Evolutionary conservation across 768 basidiomycete species (phyloP).

Genomic region (Chlorophyllum brunneum): DNA sequence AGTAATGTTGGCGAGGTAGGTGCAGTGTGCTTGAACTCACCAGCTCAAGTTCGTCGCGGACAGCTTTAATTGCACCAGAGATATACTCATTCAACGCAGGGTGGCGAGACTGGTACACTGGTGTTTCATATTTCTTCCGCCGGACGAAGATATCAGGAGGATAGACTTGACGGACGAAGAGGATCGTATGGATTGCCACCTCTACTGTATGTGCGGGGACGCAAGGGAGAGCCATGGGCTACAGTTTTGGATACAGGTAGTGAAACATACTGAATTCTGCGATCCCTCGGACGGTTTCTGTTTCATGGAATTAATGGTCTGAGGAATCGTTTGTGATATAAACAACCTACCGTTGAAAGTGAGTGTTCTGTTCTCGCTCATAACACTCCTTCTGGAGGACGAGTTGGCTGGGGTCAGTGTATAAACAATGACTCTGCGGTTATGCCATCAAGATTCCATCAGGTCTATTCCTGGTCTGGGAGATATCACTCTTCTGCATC

Average conservation of each 20-base stretch:
- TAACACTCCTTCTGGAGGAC: conserved; percentile 2
- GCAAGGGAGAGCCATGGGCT: neutral
- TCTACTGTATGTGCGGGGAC: conserved; percentile 58
- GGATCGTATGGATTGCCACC: conserved; percentile 87
- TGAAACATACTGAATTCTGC: conserved; percentile 63
- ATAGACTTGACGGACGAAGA: conserved; percentile 89
- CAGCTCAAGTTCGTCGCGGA: conserved; percentile 68
- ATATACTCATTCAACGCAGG: conserved; percentile 87
- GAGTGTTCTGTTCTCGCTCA: conserved; percentile 15
- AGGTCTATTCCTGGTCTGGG: too few relatives aligned
- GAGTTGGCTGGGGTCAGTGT: too few relatives aligned
- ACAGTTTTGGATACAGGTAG: neutral
- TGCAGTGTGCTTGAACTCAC: conserved; percentile 34
- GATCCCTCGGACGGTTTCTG: conserved; percentile 63
- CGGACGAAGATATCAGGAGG: conserved; percentile 85
- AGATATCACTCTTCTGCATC: too few relatives aligned
- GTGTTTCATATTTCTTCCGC: conserved; percentile 85
- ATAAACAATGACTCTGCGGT: neutral
- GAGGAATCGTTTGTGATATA: neutral
- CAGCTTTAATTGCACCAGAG: conserved; percentile 79
- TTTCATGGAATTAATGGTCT: neutral
- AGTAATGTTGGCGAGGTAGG: neutral
- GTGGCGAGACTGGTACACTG: conserved; percentile 92
- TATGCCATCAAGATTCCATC: neutral
- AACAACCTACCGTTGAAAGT: conserved; percentile 29